Evolutionary conservation across 805 yeast genomes (phyloP).

Genomic region (Candida taoyuanica): DNA sequence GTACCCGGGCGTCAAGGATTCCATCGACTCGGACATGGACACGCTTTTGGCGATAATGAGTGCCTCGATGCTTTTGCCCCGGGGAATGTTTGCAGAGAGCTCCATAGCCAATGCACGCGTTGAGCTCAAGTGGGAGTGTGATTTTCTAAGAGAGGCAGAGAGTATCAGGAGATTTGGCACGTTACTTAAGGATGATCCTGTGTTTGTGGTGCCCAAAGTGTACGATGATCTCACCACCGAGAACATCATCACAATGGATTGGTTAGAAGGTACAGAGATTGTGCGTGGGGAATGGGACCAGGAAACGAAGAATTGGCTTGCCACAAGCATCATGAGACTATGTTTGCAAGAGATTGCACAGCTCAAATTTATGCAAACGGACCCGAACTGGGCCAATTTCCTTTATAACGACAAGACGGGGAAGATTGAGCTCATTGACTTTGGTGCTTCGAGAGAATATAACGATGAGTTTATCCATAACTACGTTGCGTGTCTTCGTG

Average conservation of each 20-base stretch:
- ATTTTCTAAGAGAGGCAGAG: constrained; percentile 84
- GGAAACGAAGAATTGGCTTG: constrained; percentile 72
- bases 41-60: constrained; percentile 76
- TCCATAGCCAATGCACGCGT: constrained; percentile 90
- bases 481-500: constrained; percentile 68
- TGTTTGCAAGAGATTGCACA: constrained; percentile 81
- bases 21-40: constrained; percentile 91
- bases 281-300: constrained; percentile 73
- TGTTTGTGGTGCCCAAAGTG: constrained; percentile 77
- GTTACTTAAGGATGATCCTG: constrained; percentile 53
- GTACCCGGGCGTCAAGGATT: constrained; percentile 93
- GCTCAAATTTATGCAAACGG: constrained; percentile 94
- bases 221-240: constrained; percentile 72
- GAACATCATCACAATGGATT: constrained; percentile 86
- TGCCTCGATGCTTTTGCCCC: constrained; percentile 83
- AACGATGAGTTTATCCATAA: constrained; percentile 59
- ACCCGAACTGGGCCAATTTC: constrained; percentile 99
- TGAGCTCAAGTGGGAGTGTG: constrained; percentile 97
- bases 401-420: constrained; percentile 67
- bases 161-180: constrained; percentile 65
- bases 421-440: constrained; percentile 83
- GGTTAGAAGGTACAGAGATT: constrained; percentile 78
- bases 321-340: constrained; percentile 78
- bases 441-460: constrained; percentile 90
- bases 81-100: constrained; percentile 86